phyloP scores from a whole-genome alignment of 306 rosid genomes.

The Inga leiocalycina region DNA sequence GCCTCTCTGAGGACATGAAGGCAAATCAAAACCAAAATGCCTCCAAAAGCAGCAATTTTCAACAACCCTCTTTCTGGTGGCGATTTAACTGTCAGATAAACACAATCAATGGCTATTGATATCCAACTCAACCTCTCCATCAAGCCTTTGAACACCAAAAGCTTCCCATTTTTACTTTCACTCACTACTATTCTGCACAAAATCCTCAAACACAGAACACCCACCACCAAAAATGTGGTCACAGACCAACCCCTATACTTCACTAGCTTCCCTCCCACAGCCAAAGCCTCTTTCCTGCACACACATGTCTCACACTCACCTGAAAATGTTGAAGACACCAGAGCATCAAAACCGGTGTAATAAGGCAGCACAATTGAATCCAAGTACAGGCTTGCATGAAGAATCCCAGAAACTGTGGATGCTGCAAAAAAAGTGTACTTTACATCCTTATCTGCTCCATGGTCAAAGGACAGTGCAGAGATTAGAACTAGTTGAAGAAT shows the following conservation, averaged over 20 bases:
- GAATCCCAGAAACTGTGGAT: conserved; percentile 79
- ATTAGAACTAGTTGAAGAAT: conserved; percentile 73
- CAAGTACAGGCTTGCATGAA: conserved; percentile 81
- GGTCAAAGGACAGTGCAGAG: conserved; percentile 71
- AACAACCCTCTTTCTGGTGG: conserved; percentile 56
- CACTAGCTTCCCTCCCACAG: conserved; percentile 71
- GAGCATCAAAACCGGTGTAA: conserved; percentile 82
- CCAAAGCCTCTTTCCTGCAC: conserved; percentile 66
- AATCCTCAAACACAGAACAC: conserved; percentile 65
- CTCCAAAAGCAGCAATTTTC: conserved; percentile 63
- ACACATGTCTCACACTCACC: conserved; percentile 85
- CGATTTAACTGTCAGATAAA: conserved; percentile 49
- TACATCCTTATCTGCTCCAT: conserved; percentile 49
- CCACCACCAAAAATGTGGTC: conserved; percentile 73
- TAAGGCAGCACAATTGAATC: conserved; percentile 78
- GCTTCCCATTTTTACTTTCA: conserved; percentile 30
- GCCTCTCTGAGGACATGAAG: conserved; percentile 45
- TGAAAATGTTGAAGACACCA: conserved; percentile 58
- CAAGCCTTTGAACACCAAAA: conserved; percentile 32
- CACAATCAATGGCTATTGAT: conserved; percentile 57
- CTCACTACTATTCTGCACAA: conserved; percentile 41
- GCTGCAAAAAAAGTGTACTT: conserved; percentile 71
- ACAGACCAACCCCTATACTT: conserved; percentile 81
- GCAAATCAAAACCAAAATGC: conserved; percentile 42
- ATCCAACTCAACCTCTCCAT: conserved; percentile 63